These are phyloP conservation scores for Vigna trinervia DNA, from an alignment of 306 rosid species.

Conservation along the genomic window DNA sequence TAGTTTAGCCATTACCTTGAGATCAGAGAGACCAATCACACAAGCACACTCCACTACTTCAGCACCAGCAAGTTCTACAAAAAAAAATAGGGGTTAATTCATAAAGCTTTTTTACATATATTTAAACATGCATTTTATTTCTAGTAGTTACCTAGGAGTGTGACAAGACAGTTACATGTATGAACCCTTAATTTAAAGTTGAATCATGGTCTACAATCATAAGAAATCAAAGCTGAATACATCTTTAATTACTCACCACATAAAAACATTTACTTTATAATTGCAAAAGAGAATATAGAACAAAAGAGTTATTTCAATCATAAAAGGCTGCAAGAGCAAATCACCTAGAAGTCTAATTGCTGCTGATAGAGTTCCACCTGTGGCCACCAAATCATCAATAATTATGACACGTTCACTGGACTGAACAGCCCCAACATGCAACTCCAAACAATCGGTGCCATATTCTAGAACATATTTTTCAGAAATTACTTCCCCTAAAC, in stretches of 20 bases:
- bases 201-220: neutral
- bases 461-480: slow-evolving; percentile 28
- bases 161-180: neutral
- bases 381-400: slow-evolving; percentile 70
- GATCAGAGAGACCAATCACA: slow-evolving; percentile 23
- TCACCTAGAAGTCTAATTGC: slow-evolving; percentile 77
- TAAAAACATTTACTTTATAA: neutral
- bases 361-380: slow-evolving; percentile 88
- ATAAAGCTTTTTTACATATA: no score
- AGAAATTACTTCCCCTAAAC: slow-evolving; percentile 16
- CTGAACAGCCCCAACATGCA: slow-evolving; percentile 8
- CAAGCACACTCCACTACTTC: slow-evolving; percentile 30
- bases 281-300: neutral
- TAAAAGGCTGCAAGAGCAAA: slow-evolving; percentile 14
- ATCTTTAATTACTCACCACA: neutral
- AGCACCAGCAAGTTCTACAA: slow-evolving; percentile 15
- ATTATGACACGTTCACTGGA: slow-evolving; percentile 19
- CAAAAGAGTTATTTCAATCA: neutral
- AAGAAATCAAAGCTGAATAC: neutral
- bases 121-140: no score
- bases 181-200: slow-evolving; percentile 13
- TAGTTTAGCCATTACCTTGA: neutral
- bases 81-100: neutral
- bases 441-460: slow-evolving; percentile 28
- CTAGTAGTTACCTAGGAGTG: no score